Percentiles rank a stretch among this genome's conserved stretches.
These are phyloP conservation scores for Discostella stelligera DNA, from an alignment of 352 stramenopile species.

Conservation along the genomic window DNA sequence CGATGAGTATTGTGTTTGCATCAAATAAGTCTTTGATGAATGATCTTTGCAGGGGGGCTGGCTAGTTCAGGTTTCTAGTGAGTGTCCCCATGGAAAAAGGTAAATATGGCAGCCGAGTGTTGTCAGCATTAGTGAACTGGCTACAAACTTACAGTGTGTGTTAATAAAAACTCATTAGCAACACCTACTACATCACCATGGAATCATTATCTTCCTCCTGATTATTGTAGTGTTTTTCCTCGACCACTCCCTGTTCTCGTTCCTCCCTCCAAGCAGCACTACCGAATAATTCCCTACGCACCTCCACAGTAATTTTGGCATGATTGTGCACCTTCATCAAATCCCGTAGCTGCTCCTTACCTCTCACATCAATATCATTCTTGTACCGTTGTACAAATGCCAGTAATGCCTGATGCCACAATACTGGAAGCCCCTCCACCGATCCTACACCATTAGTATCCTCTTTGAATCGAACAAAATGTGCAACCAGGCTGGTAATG, in stretches of 20 bases:
- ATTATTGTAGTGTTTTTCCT: too few species aligned
- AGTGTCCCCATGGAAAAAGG: too few species aligned
- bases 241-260: slow-evolving; percentile 15
- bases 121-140: too few species aligned
- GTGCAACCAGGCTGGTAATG: slow-evolving; percentile 92
- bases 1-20: too few species aligned
- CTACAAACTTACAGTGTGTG: too few species aligned
- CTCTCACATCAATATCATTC: slow-evolving; percentile 91
- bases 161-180: not conserved
- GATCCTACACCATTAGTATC: slow-evolving; percentile 19
- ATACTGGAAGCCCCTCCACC: slow-evolving; percentile 87
- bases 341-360: slow-evolving; percentile 93
- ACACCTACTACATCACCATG: not conserved
- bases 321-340: slow-evolving; percentile 89
- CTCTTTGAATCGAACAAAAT: slow-evolving; percentile 92
- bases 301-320: slow-evolving; percentile 98
- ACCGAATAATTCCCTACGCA: slow-evolving; percentile 93
- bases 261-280: slow-evolving; percentile 75
- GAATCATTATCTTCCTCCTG: too few species aligned
- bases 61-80: too few species aligned
- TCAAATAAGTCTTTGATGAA: too few species aligned
- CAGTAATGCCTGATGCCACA: slow-evolving; percentile 99
- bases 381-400: slow-evolving; percentile 99
- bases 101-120: too few species aligned
- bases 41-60: too few species aligned